These are phyloP conservation scores for Fusarium palustre DNA, from an alignment of 2,329 filamentous ascomycete genomes.

Conservation along the genomic window DNA sequence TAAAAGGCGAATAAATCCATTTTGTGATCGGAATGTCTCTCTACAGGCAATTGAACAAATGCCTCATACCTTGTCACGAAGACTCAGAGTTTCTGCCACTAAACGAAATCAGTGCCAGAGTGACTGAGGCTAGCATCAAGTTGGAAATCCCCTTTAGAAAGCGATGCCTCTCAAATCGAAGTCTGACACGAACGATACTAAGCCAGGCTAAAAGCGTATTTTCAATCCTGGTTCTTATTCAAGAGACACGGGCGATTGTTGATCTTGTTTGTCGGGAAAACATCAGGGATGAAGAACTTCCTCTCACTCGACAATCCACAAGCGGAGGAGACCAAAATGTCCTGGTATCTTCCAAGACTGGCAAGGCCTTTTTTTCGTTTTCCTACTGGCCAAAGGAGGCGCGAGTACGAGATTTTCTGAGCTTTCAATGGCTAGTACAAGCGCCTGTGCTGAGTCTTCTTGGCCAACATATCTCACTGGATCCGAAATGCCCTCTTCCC, in stretches of 20 bases:
- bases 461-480: constrained; percentile 4
- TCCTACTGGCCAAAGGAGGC: background rate
- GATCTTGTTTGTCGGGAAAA: constrained; percentile 6
- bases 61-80: background rate
- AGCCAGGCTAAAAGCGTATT: constrained; percentile 18
- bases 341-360: background rate
- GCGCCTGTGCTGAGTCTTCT: constrained; percentile 14
- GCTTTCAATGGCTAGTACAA: constrained; percentile 30
- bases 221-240: constrained; percentile 25
- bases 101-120: background rate
- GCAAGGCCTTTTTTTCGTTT: constrained; percentile 2
- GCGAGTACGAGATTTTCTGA: constrained; percentile 15
- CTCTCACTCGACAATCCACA: constrained; percentile 1
- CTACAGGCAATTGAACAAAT: background rate
- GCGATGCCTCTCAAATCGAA: constrained; percentile 1
- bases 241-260: constrained; percentile 1
- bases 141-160: background rate
- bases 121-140: background rate
- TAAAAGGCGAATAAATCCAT: too few species aligned
- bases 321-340: background rate
- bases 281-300: constrained; percentile 25
- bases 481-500: constrained; percentile 7
- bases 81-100: background rate
- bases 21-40: background rate
- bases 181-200: background rate